These are phyloP conservation scores for Pezicula radicicola DNA, from an alignment of 2,329 filamentous ascomycete species.

Conservation along the genomic window DNA sequence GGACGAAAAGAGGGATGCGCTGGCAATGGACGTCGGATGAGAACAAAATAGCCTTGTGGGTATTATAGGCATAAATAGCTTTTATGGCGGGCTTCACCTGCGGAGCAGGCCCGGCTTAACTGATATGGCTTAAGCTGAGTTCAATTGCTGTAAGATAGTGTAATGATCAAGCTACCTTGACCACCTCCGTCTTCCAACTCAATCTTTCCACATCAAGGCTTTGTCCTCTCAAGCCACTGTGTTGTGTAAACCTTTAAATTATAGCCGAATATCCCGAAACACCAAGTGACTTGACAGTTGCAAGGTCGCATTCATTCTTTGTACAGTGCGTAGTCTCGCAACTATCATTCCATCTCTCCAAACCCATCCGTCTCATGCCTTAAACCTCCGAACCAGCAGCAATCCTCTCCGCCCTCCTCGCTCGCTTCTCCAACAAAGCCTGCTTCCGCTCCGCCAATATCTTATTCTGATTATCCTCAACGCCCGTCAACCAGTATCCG, in stretches of 20 bases:
- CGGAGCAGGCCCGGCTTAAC: not conserved
- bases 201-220: too few species aligned
- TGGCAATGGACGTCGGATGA: not conserved
- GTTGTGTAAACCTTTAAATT: too few species aligned
- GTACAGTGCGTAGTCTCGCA: too few species aligned
- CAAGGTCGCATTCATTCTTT: too few species aligned
- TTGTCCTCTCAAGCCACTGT: too few species aligned
- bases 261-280: too few species aligned
- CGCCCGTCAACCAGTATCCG: conserved; percentile 93
- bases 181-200: too few species aligned
- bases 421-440: conserved; percentile 82
- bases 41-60: not conserved
- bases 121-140: not conserved
- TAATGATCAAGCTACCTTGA: not conserved
- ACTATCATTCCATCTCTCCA: not conserved
- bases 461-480: conserved; percentile 78
- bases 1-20: too few species aligned
- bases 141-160: not conserved
- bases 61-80: not conserved
- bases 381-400: conserved; percentile 28
- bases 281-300: too few species aligned
- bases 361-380: not conserved
- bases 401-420: conserved; percentile 68
- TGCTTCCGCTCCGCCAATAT: conserved; percentile 78
- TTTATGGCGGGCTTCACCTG: not conserved